Conservation (phyloP, 768 basidiomycete species). For the Galerina sulciceps region DNA sequence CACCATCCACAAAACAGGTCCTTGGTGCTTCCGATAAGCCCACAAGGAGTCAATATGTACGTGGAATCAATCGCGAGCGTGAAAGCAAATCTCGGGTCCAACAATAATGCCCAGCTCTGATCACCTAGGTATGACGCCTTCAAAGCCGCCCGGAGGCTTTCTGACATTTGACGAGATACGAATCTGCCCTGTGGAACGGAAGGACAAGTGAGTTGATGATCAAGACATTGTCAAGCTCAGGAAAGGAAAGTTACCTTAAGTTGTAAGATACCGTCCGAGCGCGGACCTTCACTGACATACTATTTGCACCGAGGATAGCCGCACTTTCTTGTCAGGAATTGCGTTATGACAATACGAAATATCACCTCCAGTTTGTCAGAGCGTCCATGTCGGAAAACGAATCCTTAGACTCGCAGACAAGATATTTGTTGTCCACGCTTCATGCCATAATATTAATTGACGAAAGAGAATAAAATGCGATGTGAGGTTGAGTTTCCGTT, state of each 20-base stretch:
- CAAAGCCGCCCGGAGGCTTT: slow-evolving; percentile 1
- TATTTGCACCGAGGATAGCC: too few relatives aligned
- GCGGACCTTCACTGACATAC: too few relatives aligned
- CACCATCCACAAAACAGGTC: slow-evolving; percentile 3
- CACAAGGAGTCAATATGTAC: slow-evolving; percentile 6
- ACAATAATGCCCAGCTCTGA: background rate
- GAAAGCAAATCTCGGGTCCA: slow-evolving; percentile 11
- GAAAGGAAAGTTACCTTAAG: too few relatives aligned
- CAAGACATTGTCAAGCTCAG: background rate
- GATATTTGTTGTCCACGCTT: too few relatives aligned
- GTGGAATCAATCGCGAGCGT: slow-evolving; percentile 4
- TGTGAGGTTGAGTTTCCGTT: background rate
- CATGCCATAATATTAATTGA: background rate
- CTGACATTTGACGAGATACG: too few relatives aligned
- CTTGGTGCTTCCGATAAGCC: slow-evolving; percentile 23
- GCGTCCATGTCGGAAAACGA: too few relatives aligned
- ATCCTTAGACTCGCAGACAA: too few relatives aligned
- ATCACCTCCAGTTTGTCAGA: too few relatives aligned
- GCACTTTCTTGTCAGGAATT: too few relatives aligned
- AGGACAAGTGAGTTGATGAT: background rate
- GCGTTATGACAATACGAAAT: too few relatives aligned
- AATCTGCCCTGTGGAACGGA: too few relatives aligned
- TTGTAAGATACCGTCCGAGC: too few relatives aligned
- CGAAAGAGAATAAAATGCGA: background rate
- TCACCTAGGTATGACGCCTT: background rate